These are phyloP conservation scores for Hypocrella siamensis DNA, from an alignment of 2,329 filamentous ascomycete species.

Conservation along the genomic window DNA sequence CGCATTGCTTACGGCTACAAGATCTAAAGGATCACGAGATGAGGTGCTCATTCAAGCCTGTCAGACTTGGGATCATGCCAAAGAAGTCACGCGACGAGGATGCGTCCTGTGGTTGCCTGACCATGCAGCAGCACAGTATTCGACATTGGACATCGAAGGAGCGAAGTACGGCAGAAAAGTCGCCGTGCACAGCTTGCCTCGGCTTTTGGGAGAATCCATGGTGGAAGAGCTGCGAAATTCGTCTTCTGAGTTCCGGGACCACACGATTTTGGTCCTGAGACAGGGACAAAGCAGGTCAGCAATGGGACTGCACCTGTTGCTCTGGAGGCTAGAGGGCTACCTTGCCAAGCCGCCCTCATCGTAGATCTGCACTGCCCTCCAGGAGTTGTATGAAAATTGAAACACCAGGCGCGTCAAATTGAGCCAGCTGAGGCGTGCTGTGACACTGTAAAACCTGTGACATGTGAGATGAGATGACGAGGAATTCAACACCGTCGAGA, in stretches of 20 bases:
- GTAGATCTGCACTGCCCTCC: too few relatives aligned
- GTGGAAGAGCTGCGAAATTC: slow-evolving; percentile 21
- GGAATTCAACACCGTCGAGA: too few relatives aligned
- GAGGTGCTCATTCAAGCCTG: slow-evolving; percentile 25
- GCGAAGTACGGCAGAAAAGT: slow-evolving; percentile 20
- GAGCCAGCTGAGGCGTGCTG: too few relatives aligned
- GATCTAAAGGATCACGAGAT: slow-evolving; percentile 4
- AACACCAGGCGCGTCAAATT: too few relatives aligned
- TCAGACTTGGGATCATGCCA: slow-evolving; percentile 26
- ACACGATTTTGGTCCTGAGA: slow-evolving; percentile 26
- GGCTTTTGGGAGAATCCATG: slow-evolving; percentile 33
- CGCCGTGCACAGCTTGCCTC: slow-evolving; percentile 35
- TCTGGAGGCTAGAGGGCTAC: slow-evolving; percentile 47
- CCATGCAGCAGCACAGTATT: slow-evolving; percentile 19
- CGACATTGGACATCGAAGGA: slow-evolving; percentile 25
- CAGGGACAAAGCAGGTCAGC: slow-evolving; percentile 21
- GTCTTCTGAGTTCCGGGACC: slow-evolving; percentile 17
- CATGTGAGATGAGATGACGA: too few relatives aligned
- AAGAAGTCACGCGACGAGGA: slow-evolving; percentile 22
- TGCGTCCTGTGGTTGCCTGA: slow-evolving; percentile 27
- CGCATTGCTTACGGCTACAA: slow-evolving; percentile 19
- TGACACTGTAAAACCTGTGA: too few relatives aligned
- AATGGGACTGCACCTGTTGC: slow-evolving; percentile 27
- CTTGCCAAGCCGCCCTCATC: slow-evolving; percentile 10
- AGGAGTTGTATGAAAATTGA: too few relatives aligned